These are phyloP conservation scores for Diaporthe citri DNA, from an alignment of 2,329 filamentous ascomycete genomes.

Conservation along the genomic window DNA sequence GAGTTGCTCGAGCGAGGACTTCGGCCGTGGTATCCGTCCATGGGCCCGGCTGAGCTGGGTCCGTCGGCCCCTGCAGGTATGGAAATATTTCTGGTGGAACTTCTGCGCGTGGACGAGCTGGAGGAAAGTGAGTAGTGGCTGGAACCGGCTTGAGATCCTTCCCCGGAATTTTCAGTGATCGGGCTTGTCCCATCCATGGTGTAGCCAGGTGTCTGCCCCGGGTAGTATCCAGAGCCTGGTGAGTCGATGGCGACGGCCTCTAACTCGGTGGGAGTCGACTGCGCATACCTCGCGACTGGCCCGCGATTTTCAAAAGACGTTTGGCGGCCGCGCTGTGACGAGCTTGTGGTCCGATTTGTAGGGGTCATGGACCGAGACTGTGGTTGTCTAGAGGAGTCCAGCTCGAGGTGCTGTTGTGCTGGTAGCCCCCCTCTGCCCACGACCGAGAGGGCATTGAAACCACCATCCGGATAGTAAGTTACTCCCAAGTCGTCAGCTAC, in stretches of 20 bases:
- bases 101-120: conserved; percentile 38
- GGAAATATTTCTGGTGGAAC: conserved; percentile 44
- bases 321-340: conserved; percentile 59
- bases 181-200: conserved; percentile 46
- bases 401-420: conserved; percentile 36
- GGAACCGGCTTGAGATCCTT: not conserved
- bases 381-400: conserved; percentile 48
- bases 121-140: not conserved
- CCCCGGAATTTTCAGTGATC: conserved; percentile 13
- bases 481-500: conserved; percentile 31
- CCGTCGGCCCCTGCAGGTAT: conserved; percentile 37
- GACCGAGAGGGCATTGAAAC: not conserved
- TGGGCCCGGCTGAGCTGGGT: conserved; percentile 31
- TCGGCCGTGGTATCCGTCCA: conserved; percentile 31
- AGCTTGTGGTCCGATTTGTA: conserved; percentile 56
- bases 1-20: conserved; percentile 41
- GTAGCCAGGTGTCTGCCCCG: conserved; percentile 63
- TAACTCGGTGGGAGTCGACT: conserved; percentile 51
- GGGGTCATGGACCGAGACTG: conserved; percentile 64
- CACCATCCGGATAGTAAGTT: conserved; percentile 18
- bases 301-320: conserved; percentile 42
- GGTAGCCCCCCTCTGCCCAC: conserved; percentile 12
- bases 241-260: conserved; percentile 42
- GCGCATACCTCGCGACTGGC: conserved; percentile 43
- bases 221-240: conserved; percentile 60